These are phyloP conservation scores for Penicillium macrosclerotiorum DNA, from an alignment of 495 filamentous ascomycete species.

Conservation along the genomic window DNA sequence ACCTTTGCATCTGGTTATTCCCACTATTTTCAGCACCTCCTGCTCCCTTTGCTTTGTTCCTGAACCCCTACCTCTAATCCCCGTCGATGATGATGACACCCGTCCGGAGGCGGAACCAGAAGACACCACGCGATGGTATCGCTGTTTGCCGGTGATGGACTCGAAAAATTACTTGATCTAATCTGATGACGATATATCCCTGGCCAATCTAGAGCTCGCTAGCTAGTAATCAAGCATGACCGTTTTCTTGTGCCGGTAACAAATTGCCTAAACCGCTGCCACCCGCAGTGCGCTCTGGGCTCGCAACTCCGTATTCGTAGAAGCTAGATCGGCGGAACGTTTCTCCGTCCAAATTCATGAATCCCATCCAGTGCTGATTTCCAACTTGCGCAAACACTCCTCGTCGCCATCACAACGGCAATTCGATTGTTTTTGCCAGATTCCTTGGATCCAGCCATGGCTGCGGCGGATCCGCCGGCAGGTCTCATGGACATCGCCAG, in stretches of 20 bases:
- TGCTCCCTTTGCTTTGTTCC: constrained; percentile 1
- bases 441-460: constrained; percentile 26
- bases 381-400: background rate
- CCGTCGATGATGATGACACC: constrained; percentile 43
- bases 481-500: constrained; percentile 48
- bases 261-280: too few species aligned
- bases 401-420: too few species aligned
- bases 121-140: constrained; percentile 40
- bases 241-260: too few species aligned
- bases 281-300: background rate
- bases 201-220: background rate
- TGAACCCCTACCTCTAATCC: constrained; percentile 1
- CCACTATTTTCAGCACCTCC: constrained; percentile 1
- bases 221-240: too few species aligned
- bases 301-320: background rate
- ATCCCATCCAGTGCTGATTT: constrained; percentile 2
- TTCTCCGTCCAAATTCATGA: constrained; percentile 23
- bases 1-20: constrained; percentile 3
- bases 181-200: constrained; percentile 42
- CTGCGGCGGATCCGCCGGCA: constrained; percentile 39
- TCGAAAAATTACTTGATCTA: constrained; percentile 58
- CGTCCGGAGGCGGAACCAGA: constrained; percentile 36
- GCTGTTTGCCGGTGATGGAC: constrained; percentile 43
- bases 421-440: too few species aligned
- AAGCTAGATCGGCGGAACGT: constrained; percentile 16